Conservation (phyloP, 2,329 filamentous ascomycete species). For the Scedosporium minutisporum region DNA sequence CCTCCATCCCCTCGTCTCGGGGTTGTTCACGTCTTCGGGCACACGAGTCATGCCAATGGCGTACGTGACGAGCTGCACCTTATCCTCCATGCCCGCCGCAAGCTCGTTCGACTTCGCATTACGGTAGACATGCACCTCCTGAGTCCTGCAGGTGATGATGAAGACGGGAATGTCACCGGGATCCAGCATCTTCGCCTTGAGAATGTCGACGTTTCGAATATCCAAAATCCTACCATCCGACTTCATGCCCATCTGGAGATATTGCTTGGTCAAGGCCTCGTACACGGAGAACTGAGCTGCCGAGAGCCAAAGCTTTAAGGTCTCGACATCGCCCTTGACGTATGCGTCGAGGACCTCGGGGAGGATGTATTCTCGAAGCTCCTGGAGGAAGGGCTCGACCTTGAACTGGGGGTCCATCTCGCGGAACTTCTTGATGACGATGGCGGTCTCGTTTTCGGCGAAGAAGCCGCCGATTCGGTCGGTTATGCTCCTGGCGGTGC, state of each 20-base stretch:
- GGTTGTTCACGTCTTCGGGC: conserved; percentile 92
- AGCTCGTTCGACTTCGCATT: conserved; percentile 84
- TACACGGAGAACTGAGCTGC: conserved; percentile 96
- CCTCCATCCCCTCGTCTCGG: conserved; percentile 92
- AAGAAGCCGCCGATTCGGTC: conserved; percentile 93
- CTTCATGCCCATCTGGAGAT: conserved; percentile 84
- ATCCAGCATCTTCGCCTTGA: conserved; percentile 70
- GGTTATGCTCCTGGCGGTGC: conserved; percentile 85
- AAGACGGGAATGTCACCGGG: conserved; percentile 89
- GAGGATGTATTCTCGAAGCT: conserved; percentile 95
- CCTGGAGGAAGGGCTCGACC: conserved; percentile 85
- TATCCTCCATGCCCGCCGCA: conserved; percentile 96
- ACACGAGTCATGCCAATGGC: conserved; percentile 92
- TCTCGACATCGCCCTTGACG: conserved; percentile 88
- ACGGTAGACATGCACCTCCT: conserved; percentile 94
- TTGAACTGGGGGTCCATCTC: conserved; percentile 94
- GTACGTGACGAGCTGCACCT: conserved; percentile 95
- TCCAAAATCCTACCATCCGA: conserved; percentile 93
- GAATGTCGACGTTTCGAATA: conserved; percentile 85
- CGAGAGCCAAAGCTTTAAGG: conserved; percentile 87
- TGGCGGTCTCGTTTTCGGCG: conserved; percentile 94
- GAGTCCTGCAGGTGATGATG: conserved; percentile 90
- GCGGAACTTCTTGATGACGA: conserved; percentile 96
- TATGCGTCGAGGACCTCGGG: conserved; percentile 97
- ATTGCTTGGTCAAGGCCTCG: conserved; percentile 92